These are phyloP conservation scores for Claviceps citrina DNA, from an alignment of 2,329 filamentous ascomycete species.

Conservation along the genomic window DNA sequence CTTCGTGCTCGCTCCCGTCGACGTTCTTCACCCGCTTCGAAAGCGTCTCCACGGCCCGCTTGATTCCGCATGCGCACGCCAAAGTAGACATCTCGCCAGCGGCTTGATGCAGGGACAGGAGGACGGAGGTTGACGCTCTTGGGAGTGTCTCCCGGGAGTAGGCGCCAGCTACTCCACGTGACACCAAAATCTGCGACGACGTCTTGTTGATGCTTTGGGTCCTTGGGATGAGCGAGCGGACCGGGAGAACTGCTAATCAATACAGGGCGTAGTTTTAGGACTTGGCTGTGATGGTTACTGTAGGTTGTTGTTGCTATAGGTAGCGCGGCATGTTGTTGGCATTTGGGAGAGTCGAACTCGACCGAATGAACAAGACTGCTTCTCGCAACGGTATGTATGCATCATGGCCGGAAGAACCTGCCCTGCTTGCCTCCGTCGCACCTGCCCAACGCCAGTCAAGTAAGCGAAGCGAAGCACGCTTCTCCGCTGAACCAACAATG, in stretches of 20 bases:
- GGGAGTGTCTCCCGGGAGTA: constrained; percentile 7
- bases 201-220: constrained; percentile 8
- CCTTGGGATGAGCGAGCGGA: constrained; percentile 2
- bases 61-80: constrained; percentile 8
- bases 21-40: constrained; percentile 7
- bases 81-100: constrained; percentile 8
- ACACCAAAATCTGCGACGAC: constrained; percentile 16
- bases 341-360: background rate
- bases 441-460: background rate
- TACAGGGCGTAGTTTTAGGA: background rate
- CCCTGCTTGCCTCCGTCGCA: background rate
- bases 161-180: constrained; percentile 12
- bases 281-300: background rate
- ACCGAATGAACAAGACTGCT: background rate
- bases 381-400: background rate
- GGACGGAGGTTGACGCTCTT: constrained; percentile 4
- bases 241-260: constrained; percentile 1
- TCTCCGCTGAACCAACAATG: background rate
- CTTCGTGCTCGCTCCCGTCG: constrained; percentile 3
- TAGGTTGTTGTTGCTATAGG: background rate
- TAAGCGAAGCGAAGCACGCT: background rate
- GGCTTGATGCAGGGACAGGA: background rate
- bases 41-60: constrained; percentile 6
- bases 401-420: background rate
- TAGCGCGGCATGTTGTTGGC: background rate